Base-by-base conservation (phyloP, 805 yeast species). In the Nakazawaea laoshanensis region DNA sequence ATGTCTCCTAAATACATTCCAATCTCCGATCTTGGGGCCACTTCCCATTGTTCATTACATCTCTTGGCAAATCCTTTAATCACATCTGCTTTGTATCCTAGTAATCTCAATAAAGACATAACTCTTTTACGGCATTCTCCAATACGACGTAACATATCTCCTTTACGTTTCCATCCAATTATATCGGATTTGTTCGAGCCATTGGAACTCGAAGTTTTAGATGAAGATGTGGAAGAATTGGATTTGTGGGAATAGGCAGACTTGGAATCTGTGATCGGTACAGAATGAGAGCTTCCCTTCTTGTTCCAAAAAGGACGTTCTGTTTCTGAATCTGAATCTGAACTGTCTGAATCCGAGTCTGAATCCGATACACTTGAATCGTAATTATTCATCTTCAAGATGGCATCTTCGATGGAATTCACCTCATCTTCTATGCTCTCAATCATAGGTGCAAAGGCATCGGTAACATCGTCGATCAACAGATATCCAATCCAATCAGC, bases 401-500 rank as follows among this genome's bases (percentile, higher is more conserved):
- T 89, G 3, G 88, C 82, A 48, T 89, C 96, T 49, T 92, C 98
- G 41, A 92, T 92, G n/a, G 75, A 70, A 51, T 87, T 86, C 15
- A 92, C 97, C 47, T 92, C 98, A 38, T 78, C 86, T 50, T 92
- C 97, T 33, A 92, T 88, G 29, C 89, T 74, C 38, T 85, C 94
- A 41, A 92, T 88, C 80, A 92, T 75, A 3, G 98, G 98, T 1
- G 94, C 97, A 63, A 85, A 92, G 0, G 94, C 94, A 63, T 92
- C 98, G 0, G 96, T 89, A 42, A 92, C 85, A 53, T 92, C 97
- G 61, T 92, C 98, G 45, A 92, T 85, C 42, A 92, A 60, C 0
- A 97, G 97, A 57, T 92, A 92, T 2, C 96, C 89, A 29, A 92
- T 80, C 98, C 98, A 92, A 54, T 92, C 97, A 0, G 96, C 76